These are phyloP conservation scores for Domatiomyces globalis DNA, from an alignment of 2,329 filamentous ascomycete species.

Conservation along the genomic window DNA sequence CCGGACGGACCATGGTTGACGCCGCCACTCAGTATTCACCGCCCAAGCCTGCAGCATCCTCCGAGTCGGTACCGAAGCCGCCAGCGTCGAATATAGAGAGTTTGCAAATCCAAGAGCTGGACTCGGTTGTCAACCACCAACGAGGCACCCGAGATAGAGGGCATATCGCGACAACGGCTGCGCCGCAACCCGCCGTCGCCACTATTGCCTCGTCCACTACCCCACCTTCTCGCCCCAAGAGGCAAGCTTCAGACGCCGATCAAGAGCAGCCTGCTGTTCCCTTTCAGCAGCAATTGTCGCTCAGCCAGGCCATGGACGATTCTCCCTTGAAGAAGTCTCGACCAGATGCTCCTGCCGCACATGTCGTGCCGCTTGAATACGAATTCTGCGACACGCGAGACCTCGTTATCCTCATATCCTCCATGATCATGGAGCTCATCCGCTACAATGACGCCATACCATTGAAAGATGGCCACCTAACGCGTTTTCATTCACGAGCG, in stretches of 20 bases:
- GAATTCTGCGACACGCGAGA: conserved; percentile 71
- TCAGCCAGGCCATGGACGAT: neutral
- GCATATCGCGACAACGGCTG: neutral
- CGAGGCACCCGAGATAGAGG: conserved; percentile 5
- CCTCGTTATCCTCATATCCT: conserved; percentile 76
- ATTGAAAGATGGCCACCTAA: conserved; percentile 70
- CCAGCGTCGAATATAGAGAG: conserved; percentile 26
- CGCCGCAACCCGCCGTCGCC: neutral
- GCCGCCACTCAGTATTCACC: conserved; percentile 40
- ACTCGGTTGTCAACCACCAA: neutral
- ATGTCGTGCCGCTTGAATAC: conserved; percentile 53
- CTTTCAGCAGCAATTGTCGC: conserved; percentile 1
- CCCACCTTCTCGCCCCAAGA: conserved; percentile 5
- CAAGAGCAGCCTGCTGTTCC: neutral
- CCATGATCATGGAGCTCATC: conserved; percentile 92
- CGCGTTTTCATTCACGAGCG: conserved; percentile 82
- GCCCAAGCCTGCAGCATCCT: conserved; percentile 5
- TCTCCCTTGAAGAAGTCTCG: conserved; percentile 31
- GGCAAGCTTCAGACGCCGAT: conserved; percentile 7
- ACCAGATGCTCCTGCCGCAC: conserved; percentile 33
- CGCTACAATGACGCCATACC: conserved; percentile 81
- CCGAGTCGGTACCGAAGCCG: conserved; percentile 11
- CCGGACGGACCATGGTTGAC: conserved; percentile 29
- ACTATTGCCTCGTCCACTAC: neutral
- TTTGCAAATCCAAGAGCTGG: conserved; percentile 3